phyloP scores from a whole-genome alignment of 2,329 filamentous ascomycete species.

The Verticillium tricorpus region DNA sequence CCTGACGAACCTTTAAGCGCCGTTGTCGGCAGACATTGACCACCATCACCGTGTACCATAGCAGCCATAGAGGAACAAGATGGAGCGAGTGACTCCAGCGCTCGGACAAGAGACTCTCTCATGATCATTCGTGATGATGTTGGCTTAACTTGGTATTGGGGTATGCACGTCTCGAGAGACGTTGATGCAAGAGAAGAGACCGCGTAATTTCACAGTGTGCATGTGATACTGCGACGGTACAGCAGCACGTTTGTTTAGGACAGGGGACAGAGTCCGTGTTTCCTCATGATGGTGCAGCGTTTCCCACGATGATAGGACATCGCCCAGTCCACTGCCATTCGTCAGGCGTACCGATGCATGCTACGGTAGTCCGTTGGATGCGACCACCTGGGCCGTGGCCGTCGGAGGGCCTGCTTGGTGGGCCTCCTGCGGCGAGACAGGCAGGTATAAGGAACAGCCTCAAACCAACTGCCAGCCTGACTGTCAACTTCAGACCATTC shows the following conservation, averaged over 20 bases:
- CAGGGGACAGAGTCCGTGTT: too few relatives aligned
- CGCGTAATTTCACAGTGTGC: background rate
- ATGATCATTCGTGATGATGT: background rate
- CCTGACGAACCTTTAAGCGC: slow-evolving; percentile 85
- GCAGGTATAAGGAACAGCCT: background rate
- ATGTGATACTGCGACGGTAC: background rate
- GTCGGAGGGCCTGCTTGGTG: background rate
- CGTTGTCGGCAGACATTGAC: slow-evolving; percentile 1
- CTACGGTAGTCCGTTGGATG: too few relatives aligned
- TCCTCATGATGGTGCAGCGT: too few relatives aligned
- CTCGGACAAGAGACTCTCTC: background rate
- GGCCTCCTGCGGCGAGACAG: background rate
- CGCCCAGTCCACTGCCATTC: too few relatives aligned
- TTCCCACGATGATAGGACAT: too few relatives aligned
- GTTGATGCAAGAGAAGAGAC: too few relatives aligned
- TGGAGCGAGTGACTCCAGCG: slow-evolving; percentile 8
- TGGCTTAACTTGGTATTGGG: background rate
- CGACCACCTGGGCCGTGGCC: background rate
- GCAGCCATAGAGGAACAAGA: slow-evolving; percentile 14
- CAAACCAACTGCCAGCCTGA: background rate
- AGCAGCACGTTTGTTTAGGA: too few relatives aligned
- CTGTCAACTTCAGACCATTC: too few relatives aligned
- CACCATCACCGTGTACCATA: slow-evolving; percentile 32
- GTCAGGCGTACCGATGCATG: too few relatives aligned
- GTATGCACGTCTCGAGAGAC: too few relatives aligned